Evolutionary conservation across 2,329 filamentous ascomycete species (phyloP), one percentile per base, ranked within the genome.

Genomic region (Cryphonectria carpinicola): DNA sequence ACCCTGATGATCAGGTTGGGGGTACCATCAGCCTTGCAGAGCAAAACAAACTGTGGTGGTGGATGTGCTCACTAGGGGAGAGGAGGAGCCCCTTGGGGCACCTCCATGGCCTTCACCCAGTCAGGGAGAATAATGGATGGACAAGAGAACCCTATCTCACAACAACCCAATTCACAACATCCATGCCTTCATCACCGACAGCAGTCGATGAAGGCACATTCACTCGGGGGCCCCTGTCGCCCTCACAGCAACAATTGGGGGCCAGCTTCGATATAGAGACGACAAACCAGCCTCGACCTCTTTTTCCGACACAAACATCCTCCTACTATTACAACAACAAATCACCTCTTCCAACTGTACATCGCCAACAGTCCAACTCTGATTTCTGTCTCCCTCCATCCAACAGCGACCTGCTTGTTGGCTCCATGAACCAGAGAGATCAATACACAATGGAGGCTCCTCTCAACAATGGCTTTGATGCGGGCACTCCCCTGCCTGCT

Each of bases 321-420:
- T 66, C 52, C 49, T 35, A 22, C 19, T 39, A 28, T 14, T 43
- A 43, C 43, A 46, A 17, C 46, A 49, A 49, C 43, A 60, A 67
- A 46, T 35, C 66, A 13, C 54, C 56, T 14, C 39, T 25, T n/a
- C 52, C 56, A 22, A 22, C 32, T 22, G n/a, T 43, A 32, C 66
- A 37, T 13, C 60, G 37, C 25, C 65, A 43, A 28, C 39, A 41
- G 22, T 46, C 56, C 3, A 64, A 66, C 13, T 52, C 65, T n/a
- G 68, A 71, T 4, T n/a, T 65, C 4, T 60, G 64, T 39, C 56
- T 52, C 8, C 56, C 66, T 10, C 56, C 41, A n/a, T 70, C 71
- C 8, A 66, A 66, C 35, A 67, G 69, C 56, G 71, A 71, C 25
- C 56, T 72, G 10, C 52, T 67, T 25, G 52, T 72, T 25, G 69